Conservation (phyloP, 768 basidiomycete species). For the Mrakia frigida region DNA sequence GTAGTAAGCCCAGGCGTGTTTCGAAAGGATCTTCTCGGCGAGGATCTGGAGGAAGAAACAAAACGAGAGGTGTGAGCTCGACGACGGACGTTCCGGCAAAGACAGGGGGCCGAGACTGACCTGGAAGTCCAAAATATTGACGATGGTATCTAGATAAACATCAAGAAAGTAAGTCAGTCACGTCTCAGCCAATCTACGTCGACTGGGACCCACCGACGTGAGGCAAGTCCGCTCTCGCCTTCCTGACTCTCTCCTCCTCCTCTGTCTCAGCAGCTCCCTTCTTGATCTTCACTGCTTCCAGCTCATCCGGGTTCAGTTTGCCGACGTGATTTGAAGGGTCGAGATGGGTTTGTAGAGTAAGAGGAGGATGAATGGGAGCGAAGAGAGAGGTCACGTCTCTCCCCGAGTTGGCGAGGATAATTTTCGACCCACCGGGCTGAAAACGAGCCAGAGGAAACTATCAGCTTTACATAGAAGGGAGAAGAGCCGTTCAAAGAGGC, state of each 20-base stretch:
- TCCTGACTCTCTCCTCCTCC: slow-evolving; percentile 19
- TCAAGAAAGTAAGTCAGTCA: no score
- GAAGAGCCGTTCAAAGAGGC: background rate
- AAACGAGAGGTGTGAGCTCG: background rate
- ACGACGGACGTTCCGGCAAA: background rate
- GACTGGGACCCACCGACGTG: background rate
- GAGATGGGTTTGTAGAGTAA: slow-evolving; percentile 16
- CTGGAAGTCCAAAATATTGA: slow-evolving; percentile 30
- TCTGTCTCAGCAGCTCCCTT: background rate
- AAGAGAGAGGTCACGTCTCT: slow-evolving; percentile 24
- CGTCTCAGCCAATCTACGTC: no score
- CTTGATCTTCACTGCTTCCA: background rate
- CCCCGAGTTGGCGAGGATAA: slow-evolving; percentile 23
- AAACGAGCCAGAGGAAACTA: no score
- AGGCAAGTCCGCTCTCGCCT: background rate
- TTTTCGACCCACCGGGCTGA: slow-evolving; percentile 29
- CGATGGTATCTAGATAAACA: background rate
- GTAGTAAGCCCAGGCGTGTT: slow-evolving; percentile 30
- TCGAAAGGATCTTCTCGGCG: slow-evolving; percentile 22
- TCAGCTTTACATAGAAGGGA: no score
- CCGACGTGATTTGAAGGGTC: background rate
- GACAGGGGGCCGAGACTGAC: background rate
- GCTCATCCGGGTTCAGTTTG: background rate
- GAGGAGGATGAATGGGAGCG: slow-evolving; percentile 31
- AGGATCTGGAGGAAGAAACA: background rate